Conservation (phyloP, 1,284 basidiomycete genomes). For the Cutaneotrichosporon sp. region DNA sequence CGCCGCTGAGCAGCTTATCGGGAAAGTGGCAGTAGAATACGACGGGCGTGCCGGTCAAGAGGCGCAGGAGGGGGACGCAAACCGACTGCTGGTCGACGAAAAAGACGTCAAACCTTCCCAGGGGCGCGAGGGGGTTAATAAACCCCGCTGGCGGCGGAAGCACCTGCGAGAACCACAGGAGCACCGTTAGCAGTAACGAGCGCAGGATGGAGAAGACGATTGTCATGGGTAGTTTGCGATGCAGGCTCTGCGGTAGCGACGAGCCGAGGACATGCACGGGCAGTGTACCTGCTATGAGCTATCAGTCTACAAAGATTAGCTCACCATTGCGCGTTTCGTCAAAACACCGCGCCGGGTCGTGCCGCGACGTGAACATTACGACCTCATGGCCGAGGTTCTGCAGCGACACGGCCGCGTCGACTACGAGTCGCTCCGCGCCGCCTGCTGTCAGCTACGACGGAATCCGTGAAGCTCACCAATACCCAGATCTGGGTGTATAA, state of each 20-base stretch:
- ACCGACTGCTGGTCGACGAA: conserved; percentile 94
- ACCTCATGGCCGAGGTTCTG: conserved; percentile 80
- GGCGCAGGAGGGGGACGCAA: conserved; percentile 75
- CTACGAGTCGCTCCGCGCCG: conserved; percentile 89
- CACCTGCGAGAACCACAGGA: conserved; percentile 55
- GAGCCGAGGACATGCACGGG: conserved; percentile 69
- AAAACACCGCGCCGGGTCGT: conserved; percentile 77
- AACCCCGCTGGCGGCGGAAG: conserved; percentile 32
- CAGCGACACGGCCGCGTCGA: conserved; percentile 88
- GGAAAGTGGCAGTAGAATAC: conserved; percentile 99
- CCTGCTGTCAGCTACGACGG: conserved; percentile 53
- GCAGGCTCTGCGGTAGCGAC: conserved; percentile 71
- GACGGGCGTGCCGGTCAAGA: conserved; percentile 64
- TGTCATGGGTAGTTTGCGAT: conserved; percentile 63
- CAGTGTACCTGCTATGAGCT: conserved; percentile 62
- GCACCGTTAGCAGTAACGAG: conserved; percentile 70
- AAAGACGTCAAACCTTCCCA: conserved; percentile 67
- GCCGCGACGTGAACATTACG: conserved; percentile 90
- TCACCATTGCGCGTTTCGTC: conserved; percentile 82
- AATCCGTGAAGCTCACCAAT: conserved; percentile 61
- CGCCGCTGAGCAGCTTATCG: conserved; percentile 70
- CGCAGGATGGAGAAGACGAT: conserved; percentile 84
- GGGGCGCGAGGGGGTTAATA: conserved; percentile 37
- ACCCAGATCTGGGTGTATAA: conserved; percentile 91
- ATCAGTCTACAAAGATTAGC: conserved; percentile 14